Base-by-base conservation (phyloP, 768 basidiomycete species). In the Russula abietina region DNA sequence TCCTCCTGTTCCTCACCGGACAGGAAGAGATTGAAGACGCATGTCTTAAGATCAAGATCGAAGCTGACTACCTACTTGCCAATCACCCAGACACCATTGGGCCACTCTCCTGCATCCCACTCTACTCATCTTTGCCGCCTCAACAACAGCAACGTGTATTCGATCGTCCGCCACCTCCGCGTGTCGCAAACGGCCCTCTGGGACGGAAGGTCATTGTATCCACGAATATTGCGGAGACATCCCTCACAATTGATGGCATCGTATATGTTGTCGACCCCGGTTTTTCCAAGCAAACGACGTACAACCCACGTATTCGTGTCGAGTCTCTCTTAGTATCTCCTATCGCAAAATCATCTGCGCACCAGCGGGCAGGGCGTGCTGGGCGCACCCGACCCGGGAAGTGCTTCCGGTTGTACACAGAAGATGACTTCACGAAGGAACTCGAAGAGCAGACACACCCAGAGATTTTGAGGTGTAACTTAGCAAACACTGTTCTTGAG, bases 11-110 rank as follows among this genome's bases (percentile, higher is more conserved):
- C n/a, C n/a, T n/a, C n/a, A n/a, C n/a, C n/a, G n/a, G n/a, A n/a
- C n/a, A n/a, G n/a, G 95, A 98, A 70, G 96, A 99, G 75, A 98
- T 98, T 65, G 95, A 98, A 70, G 93, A 97, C 68, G 87, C 92
- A 0, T 99, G 96, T 73, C 79, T 89, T 48, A 97, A 94, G 73
- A 94, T 99, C 71, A 91, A 89, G 70, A 73, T 87, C 1, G 94
- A 98, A 70, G 93, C 89, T 0, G 94, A 98, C 66, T 87, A 93
- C 66, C 78, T 98, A 3, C 59, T 82, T 43, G 85, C 86, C 68
- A 80, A 84, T 55, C 84, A 89, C 65, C 81, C n/a, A n/a, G n/a
- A n/a, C n/a, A n/a, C n/a, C n/a, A n/a, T n/a, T n/a, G n/a, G n/a
- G n/a, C n/a, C n/a, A n/a, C n/a, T n/a, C n/a, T n/a, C n/a, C n/a